Base-by-base conservation (phyloP, 345 rosid species). In the Bruguiera gymnorhiza region DNA sequence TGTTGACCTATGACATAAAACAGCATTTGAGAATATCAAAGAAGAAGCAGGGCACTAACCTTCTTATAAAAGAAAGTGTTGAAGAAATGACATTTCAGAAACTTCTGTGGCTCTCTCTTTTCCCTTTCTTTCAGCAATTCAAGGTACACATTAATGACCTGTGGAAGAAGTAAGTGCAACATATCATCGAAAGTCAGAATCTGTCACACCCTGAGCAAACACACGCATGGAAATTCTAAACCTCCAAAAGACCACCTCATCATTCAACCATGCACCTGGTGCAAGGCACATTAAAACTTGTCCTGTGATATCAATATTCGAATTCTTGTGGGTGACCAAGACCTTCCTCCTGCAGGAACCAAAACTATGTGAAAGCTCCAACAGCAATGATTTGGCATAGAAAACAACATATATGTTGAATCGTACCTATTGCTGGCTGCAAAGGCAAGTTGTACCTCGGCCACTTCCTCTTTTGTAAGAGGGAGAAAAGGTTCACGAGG, bases 41-140 rank as follows among this genome's bases (percentile, higher is more conserved):
- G 29, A 15, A 56, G 29, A 52, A 67, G 68, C 21, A 70, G 68
- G 65, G 21, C 39, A 67, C 74, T 29, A 61, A 96, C 99, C 99
- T 89, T 96, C 6, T 90, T 89, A 86, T 87, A 96, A 79, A 96
- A 96, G 65, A 96, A 96, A 53, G 99, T 89, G 80, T 70, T 96
- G 81, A 86, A 92, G 68, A 89, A 96, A 87, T 96, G 99, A 60
- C 98, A 96, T 82, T 88, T 96, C 63, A 92, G 66, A 75, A 89
- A 90, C 84, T 88, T 90, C 60, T 79, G 68, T 64, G 99, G 93
- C 51, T 92, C 93, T 80, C 99, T 88, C 69, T 74, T 85, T 80
- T 96, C 98, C 78, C 99, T 82, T 76, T 92, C 99, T 83, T 92
- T 96, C 74, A 96, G 85, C 83, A 96, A 78, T 72, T 85, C 96